A percentile compares a stretch with the other conserved stretches of the same genome.
Evolutionary conservation across 306 rosid genomes (phyloP).

Genomic region (Rosa lucieae): DNA sequence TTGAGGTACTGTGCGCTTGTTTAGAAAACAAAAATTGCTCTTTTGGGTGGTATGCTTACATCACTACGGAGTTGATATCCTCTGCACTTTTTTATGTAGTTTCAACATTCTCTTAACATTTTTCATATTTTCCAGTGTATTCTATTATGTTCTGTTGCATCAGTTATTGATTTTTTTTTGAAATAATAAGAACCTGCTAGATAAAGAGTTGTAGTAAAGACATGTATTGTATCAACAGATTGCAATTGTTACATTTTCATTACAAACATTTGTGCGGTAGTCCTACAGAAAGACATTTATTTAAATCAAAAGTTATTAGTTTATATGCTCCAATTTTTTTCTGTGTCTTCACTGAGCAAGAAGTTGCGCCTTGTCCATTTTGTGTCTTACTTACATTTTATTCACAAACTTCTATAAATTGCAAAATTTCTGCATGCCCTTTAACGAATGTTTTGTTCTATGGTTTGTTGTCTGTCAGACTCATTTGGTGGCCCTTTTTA

Average conservation of each 20-base stretch:
- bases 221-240: background rate
- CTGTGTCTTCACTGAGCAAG: background rate
- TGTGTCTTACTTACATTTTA: background rate
- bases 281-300: background rate
- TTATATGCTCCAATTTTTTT: background rate
- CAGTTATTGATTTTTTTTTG: background rate
- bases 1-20: conserved; percentile 61
- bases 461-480: background rate
- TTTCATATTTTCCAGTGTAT: background rate
- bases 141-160: background rate
- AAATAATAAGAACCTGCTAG: background rate
- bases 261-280: background rate
- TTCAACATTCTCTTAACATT: background rate
- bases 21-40: background rate
- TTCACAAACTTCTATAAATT: background rate
- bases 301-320: background rate
- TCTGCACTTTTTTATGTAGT: background rate
- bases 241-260: background rate
- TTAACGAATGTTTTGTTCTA: background rate
- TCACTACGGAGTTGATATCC: background rate
- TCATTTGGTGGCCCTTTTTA: background rate
- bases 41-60: background rate
- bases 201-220: background rate
- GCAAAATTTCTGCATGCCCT: background rate
- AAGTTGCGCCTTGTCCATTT: background rate